Evolutionary conservation across 2,329 filamentous ascomycete species (phyloP).

Genomic region (Orbilia ellipsospora): DNA sequence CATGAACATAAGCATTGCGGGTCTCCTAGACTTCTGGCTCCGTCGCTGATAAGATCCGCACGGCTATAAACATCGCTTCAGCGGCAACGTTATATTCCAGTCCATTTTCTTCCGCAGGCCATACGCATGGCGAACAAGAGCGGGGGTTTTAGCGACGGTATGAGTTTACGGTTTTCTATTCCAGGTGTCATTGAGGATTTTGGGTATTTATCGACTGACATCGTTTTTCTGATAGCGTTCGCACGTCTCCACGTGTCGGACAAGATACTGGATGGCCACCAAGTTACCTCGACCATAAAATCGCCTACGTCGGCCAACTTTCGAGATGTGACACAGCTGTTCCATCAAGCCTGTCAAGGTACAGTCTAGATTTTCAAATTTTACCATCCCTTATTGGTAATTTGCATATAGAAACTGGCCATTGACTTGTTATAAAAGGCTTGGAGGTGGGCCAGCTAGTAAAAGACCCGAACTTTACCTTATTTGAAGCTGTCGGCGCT

Average conservation of each 20-base stretch:
- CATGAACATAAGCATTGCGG: constrained; percentile 15
- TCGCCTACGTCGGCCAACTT: constrained; percentile 33
- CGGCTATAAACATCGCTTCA: constrained; percentile 28
- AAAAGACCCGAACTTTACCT: constrained; percentile 92
- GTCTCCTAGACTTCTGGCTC: constrained; percentile 16
- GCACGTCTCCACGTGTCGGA: constrained; percentile 53
- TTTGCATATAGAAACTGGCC: background rate
- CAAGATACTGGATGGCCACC: constrained; percentile 25
- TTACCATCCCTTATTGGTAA: background rate
- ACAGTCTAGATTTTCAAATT: background rate
- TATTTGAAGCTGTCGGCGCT: constrained; percentile 92
- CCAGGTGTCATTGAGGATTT: background rate
- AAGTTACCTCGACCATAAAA: constrained; percentile 25
- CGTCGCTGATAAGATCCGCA: constrained; percentile 51
- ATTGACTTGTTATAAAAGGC: constrained; percentile 65
- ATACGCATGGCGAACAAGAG: constrained; percentile 49
- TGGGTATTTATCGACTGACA: constrained; percentile 1
- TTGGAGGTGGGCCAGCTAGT: constrained; percentile 83
- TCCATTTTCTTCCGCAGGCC: constrained; percentile 1
- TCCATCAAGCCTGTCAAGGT: constrained; percentile 52
- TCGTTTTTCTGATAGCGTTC: constrained; percentile 35
- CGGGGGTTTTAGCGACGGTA: constrained; percentile 54
- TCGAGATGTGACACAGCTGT: constrained; percentile 52
- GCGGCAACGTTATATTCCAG: constrained; percentile 4
- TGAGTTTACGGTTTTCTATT: background rate